phyloP scores from a whole-genome alignment of 768 basidiomycete species.

The Boletus speciosus region DNA sequence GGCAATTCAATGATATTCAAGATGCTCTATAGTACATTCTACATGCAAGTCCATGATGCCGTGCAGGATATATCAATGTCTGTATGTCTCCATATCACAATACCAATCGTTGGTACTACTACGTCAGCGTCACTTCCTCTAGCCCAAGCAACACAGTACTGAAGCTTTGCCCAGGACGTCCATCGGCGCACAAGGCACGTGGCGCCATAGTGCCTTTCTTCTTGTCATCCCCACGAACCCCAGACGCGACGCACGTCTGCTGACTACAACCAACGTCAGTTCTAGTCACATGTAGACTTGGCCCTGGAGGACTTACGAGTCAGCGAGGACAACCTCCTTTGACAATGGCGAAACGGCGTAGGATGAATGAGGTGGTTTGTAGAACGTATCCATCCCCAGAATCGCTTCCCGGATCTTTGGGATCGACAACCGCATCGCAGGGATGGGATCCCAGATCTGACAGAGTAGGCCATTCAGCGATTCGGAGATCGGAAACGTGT shows the following conservation, averaged over 20 bases:
- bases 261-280: constrained; percentile 7
- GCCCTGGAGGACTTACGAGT: constrained; percentile 10
- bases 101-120: no score
- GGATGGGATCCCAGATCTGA: constrained; percentile 13
- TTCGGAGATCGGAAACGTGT: constrained; percentile 6
- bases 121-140: neutral
- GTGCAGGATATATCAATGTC: no score
- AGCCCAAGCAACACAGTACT: neutral
- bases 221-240: neutral
- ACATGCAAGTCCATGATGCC: no score
- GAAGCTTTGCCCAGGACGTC: neutral
- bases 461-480: constrained; percentile 1
- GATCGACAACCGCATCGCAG: constrained; percentile 10
- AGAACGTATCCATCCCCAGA: constrained; percentile 13
- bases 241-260: constrained; percentile 1
- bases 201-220: neutral
- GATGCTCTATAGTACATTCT: neutral
- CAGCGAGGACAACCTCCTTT: neutral
- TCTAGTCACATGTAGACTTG: neutral
- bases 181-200: neutral
- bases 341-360: neutral
- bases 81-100: no score
- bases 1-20: neutral
- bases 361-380: neutral
- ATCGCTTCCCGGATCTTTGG: constrained; percentile 12